phyloP scores from a whole-genome alignment of 2,329 filamentous ascomycete genomes.

The Eutypella sp. region DNA sequence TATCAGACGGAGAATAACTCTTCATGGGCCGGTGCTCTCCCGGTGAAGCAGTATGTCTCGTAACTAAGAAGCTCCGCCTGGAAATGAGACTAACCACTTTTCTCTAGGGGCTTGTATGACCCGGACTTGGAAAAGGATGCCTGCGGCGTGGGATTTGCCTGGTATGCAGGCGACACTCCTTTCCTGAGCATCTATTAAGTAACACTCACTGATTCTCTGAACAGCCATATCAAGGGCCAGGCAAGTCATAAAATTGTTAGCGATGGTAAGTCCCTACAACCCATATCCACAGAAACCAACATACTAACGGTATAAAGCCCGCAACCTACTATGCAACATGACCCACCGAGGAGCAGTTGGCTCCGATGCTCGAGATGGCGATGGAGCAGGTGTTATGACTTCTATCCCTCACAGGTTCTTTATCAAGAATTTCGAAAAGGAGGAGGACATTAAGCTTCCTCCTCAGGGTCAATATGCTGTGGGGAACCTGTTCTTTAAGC shows the following conservation, averaged over 20 bases:
- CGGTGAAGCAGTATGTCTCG: constrained; percentile 74
- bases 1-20: constrained; percentile 81
- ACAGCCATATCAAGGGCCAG: constrained; percentile 93
- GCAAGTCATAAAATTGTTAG: constrained; percentile 97
- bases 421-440: constrained; percentile 93
- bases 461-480: constrained; percentile 90
- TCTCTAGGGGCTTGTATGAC: constrained; percentile 76
- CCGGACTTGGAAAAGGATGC: constrained; percentile 97
- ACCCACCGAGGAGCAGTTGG: constrained; percentile 98
- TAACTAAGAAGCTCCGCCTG: neutral
- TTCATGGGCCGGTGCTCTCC: constrained; percentile 91
- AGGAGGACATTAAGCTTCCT: constrained; percentile 83
- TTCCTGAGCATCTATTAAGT: neutral
- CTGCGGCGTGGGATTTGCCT: constrained; percentile 98
- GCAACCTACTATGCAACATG: constrained; percentile 98
- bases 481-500: constrained; percentile 98
- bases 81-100: constrained; percentile 10
- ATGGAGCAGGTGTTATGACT: constrained; percentile 98
- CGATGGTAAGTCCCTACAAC: constrained; percentile 67
- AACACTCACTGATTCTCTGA: constrained; percentile 10
- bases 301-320: constrained; percentile 51
- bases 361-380: constrained; percentile 94
- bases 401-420: constrained; percentile 98
- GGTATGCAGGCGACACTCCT: constrained; percentile 47
- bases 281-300: neutral